These are phyloP conservation scores for Cytospora mali DNA, from an alignment of 2,329 filamentous ascomycete genomes.

Conservation along the genomic window DNA sequence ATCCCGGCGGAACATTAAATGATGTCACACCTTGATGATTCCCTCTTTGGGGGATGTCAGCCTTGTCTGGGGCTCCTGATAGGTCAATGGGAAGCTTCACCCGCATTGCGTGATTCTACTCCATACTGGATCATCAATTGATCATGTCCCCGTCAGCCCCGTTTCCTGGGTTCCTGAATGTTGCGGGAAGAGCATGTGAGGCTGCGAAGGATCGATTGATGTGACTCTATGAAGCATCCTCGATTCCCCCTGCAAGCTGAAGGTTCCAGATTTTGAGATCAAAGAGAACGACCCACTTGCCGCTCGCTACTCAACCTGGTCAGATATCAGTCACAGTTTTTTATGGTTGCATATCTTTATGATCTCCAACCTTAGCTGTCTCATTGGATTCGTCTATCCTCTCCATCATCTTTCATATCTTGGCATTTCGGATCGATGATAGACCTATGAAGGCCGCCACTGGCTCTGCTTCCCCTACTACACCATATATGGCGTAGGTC, in stretches of 20 bases:
- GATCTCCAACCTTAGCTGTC: neutral
- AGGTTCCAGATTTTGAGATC: neutral
- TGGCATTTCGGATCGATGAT: neutral
- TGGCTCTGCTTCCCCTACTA: neutral
- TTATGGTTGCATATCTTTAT: neutral
- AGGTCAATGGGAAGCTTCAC: slow-evolving; percentile 20
- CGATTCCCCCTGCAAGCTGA: neutral
- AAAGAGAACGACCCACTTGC: neutral
- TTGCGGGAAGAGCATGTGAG: neutral
- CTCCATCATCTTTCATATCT: neutral
- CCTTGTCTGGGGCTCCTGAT: slow-evolving; percentile 2
- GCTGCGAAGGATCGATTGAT: neutral
- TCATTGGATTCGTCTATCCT: neutral
- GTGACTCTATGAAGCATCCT: neutral
- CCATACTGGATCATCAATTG: neutral
- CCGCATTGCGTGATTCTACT: slow-evolving; percentile 21
- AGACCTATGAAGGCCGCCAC: neutral
- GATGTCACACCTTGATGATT: slow-evolving; percentile 21
- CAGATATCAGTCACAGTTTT: neutral
- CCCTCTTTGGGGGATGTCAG: slow-evolving; percentile 2
- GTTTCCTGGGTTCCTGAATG: neutral
- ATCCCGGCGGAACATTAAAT: neutral
- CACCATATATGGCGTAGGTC: neutral
- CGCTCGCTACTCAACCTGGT: neutral
- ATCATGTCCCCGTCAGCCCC: neutral